Conservation (phyloP, 164 flowering plant genomes). For the Stephania japonica region DNA sequence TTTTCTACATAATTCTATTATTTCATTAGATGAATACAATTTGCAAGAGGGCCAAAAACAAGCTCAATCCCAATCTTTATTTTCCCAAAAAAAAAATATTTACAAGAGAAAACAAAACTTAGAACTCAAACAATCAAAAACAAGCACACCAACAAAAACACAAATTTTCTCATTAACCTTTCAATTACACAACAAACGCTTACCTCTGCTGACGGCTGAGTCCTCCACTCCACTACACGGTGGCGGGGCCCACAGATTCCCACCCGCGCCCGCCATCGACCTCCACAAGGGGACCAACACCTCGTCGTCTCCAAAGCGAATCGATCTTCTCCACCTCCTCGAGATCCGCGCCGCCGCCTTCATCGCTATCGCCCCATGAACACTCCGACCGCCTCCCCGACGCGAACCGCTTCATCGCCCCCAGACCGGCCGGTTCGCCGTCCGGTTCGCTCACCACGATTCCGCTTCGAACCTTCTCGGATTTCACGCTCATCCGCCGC, state of each 20-base stretch:
- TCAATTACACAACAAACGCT: no score
- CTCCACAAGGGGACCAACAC: conserved; percentile 8
- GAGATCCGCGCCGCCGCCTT: conserved; percentile 12
- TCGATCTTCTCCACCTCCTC: conserved; percentile 14
- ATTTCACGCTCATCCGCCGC: conserved; percentile 17
- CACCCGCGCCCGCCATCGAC: conserved; percentile 11
- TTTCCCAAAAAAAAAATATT: neutral
- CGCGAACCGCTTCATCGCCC: conserved; percentile 55
- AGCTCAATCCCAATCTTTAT: neutral
- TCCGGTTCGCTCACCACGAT: conserved; percentile 11
- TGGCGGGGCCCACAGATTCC: conserved; percentile 17
- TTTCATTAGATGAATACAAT: neutral
- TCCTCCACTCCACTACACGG: conserved; percentile 13
- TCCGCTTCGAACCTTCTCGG: neutral
- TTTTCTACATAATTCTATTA: no score
- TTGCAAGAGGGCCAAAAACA: neutral
- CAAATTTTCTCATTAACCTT: no score
- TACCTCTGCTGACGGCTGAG: no score
- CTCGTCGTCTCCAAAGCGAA: conserved; percentile 11
- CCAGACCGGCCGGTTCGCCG: conserved; percentile 45
- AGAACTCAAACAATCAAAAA: neutral
- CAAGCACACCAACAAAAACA: neutral
- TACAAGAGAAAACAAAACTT: neutral
- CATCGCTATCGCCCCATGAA: conserved; percentile 11
- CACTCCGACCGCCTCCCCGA: conserved; percentile 53